Evolutionary conservation across 768 basidiomycete genomes (phyloP), one percentile per base, ranked within the genome.

Genomic region (Auriscalpium orientale): DNA sequence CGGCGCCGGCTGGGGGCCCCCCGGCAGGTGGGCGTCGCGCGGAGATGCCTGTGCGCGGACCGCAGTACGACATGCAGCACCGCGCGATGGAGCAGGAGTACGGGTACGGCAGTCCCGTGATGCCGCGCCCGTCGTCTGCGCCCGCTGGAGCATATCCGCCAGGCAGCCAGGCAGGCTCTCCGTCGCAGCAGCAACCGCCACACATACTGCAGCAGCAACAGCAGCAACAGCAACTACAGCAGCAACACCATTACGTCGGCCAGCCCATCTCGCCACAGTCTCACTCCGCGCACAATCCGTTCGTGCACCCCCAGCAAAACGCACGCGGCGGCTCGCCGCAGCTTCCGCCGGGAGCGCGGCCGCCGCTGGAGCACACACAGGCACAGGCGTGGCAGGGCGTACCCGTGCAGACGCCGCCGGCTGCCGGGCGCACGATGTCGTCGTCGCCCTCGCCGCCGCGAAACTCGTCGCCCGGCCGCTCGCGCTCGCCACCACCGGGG

Each of bases 21-120:
- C 74, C 71, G 16, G 28, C 62, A 1, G 75, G 78, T 33, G 77
- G 77, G 37, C 80, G 92, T 35, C 76, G 83, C 46, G 91, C 89
- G 8, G 95, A 97, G 71, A 91, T 83, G 74, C 86, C 93, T 8
- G 81, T 98, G 53, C 84, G 85, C 59, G 84, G 89, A 5, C 91
- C 95, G 40, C 89, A 91, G 64, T 98, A 95, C 67, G 95, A 95
- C 65, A 86, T 90, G 81, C 95, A 98, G 68, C 89, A 92, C 68
- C 84, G 88, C 21, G 89, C 86, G 50, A 92, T 98, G 80, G 90
- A 94, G 68, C 87, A 94, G 64, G 91, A 95, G 67, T 89, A 90
- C 60, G 76, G 77, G 35, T 67, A 68, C 46, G 49, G 51, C 46
- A 51, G 51, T 35, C 62, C 38, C 28, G 57, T 12, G 7, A 34